Percentiles rank a stretch among this genome's conserved stretches.
Conservation (phyloP, 1,139 yeast species). For the Debaryomyces coudertii region DNA sequence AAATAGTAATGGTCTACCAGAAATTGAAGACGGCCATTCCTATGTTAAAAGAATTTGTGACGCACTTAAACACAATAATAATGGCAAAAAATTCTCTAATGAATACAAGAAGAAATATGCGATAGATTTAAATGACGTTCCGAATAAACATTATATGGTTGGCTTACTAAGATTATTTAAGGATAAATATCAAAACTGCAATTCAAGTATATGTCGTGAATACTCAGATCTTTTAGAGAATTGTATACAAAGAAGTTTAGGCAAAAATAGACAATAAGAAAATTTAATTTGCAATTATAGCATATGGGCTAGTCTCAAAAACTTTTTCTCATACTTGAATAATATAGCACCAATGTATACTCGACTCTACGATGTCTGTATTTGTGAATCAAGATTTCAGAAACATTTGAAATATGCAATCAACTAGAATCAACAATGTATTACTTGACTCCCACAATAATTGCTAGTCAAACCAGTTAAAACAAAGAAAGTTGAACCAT, state of each 20-base stretch:
- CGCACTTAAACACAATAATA: constrained; percentile 30
- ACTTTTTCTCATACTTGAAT: no score
- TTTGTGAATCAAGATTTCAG: no score
- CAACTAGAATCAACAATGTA: no score
- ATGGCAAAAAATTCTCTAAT: constrained; percentile 19
- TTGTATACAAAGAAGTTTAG: constrained; percentile 30
- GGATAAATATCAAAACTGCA: constrained; percentile 46
- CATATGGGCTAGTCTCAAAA: no score
- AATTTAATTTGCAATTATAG: constrained; percentile 26
- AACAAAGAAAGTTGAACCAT: no score
- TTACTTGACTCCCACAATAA: no score
- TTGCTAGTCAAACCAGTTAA: no score
- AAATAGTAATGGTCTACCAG: background rate
- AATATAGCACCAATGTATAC: no score
- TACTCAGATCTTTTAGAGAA: constrained; percentile 58
- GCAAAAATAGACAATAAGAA: constrained; percentile 54
- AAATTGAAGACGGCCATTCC: constrained; percentile 42
- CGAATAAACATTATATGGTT: constrained; percentile 50
- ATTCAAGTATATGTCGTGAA: constrained; percentile 65
- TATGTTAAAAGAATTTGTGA: constrained; percentile 41
- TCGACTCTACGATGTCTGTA: no score
- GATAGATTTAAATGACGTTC: constrained; percentile 42
- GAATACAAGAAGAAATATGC: constrained; percentile 36
- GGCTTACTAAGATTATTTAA: constrained; percentile 59
- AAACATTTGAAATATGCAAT: no score